Conservation (phyloP, 257 asterid genomes). For the Lycium ferocissimum region DNA sequence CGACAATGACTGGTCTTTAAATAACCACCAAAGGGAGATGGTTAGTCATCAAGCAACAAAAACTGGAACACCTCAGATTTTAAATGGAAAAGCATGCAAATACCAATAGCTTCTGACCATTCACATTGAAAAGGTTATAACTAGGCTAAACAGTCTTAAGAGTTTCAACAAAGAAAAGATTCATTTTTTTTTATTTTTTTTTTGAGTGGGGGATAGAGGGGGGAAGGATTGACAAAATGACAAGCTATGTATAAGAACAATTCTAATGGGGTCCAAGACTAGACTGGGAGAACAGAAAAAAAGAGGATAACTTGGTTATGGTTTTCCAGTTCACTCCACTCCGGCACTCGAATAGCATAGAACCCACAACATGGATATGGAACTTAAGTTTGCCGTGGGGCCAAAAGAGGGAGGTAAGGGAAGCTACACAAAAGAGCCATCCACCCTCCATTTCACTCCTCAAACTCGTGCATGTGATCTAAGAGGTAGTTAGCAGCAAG, state of each 20-base stretch:
- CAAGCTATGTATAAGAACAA: constrained; percentile 19
- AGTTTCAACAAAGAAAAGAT: background rate
- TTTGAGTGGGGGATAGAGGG: no score
- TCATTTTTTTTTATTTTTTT: background rate
- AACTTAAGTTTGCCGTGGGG: background rate
- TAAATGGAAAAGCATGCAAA: constrained; percentile 22
- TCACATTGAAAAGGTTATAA: background rate
- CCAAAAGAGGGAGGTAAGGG: background rate
- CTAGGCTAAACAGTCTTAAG: background rate
- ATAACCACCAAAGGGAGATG: background rate
- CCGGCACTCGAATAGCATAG: constrained; percentile 25
- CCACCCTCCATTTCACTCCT: constrained; percentile 49
- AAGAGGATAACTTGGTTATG: constrained; percentile 30
- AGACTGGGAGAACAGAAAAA: background rate
- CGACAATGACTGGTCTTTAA: no score
- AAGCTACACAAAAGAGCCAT: constrained; percentile 2
- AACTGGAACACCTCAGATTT: background rate
- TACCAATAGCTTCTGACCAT: background rate
- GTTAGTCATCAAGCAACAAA: background rate
- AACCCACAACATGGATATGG: background rate
- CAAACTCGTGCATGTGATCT: constrained; percentile 85
- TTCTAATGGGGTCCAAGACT: background rate
- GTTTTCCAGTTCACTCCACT: constrained; percentile 17
- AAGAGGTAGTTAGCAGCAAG: constrained; percentile 93
- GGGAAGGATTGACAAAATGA: background rate